Evolutionary conservation across 2,329 filamentous ascomycete genomes (phyloP).

Genomic region (Phialophora chinensis): DNA sequence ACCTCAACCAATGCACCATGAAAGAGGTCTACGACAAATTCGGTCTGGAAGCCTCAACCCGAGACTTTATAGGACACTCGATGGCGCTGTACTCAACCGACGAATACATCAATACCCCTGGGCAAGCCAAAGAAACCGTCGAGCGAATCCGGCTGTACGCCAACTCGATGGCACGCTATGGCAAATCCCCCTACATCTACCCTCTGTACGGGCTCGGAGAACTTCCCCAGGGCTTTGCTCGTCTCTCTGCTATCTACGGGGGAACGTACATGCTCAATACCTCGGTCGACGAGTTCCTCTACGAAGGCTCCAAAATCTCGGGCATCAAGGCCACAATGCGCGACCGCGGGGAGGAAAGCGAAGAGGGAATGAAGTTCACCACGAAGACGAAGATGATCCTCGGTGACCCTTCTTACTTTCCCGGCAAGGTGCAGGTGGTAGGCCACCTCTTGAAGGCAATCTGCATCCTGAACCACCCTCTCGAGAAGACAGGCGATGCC

Average conservation of each 20-base stretch:
- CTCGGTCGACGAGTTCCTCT: conserved; percentile 84
- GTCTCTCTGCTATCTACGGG: conserved; percentile 96
- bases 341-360: conserved; percentile 72
- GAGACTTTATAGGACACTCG: conserved; percentile 96
- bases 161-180: conserved; percentile 95
- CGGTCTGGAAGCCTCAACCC: conserved; percentile 83
- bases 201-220: conserved; percentile 96
- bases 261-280: conserved; percentile 99
- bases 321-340: conserved; percentile 98
- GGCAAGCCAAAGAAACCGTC: conserved; percentile 81
- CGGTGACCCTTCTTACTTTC: conserved; percentile 96
- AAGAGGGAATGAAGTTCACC: conserved; percentile 83
- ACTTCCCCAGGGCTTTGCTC: conserved; percentile 95
- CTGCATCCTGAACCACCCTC: conserved; percentile 94
- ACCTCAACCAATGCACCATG: conserved; percentile 82
- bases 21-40: conserved; percentile 99
- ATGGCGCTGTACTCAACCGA: conserved; percentile 97
- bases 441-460: conserved; percentile 95
- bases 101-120: conserved; percentile 76
- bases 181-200: conserved; percentile 99
- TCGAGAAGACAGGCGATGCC: conserved; percentile 83
- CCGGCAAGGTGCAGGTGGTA: conserved; percentile 81
- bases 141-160: conserved; percentile 94
- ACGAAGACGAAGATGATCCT: conserved; percentile 97
- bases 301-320: conserved; percentile 82